Evolutionary conservation across 345 rosid species (phyloP).

Genomic region (Iberis pinnata): DNA sequence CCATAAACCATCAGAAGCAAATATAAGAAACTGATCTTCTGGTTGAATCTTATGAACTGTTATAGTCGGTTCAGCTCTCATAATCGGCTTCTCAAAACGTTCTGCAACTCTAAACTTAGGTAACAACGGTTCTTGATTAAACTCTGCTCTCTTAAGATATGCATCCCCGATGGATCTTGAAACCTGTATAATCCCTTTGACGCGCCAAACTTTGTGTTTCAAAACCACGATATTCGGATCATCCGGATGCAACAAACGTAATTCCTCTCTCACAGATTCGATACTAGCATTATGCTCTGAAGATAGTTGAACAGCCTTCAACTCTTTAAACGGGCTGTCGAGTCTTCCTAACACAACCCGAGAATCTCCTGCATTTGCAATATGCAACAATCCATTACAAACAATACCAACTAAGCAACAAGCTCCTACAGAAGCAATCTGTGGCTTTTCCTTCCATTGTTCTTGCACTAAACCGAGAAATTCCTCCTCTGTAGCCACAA

Average conservation of each 20-base stretch:
- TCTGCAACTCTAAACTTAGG: constrained; percentile 72
- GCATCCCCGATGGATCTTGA: constrained; percentile 98
- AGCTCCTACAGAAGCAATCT: constrained; percentile 89
- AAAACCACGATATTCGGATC: constrained; percentile 90
- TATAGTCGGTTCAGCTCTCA: constrained; percentile 80
- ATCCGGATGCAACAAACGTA: constrained; percentile 79
- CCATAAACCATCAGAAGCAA: constrained; percentile 98
- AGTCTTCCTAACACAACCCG: constrained; percentile 75
- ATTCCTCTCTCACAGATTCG: constrained; percentile 87
- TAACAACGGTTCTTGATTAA: constrained; percentile 73
- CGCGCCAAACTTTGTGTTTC: constrained; percentile 95
- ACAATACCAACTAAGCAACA: constrained; percentile 88
- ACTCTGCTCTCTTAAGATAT: constrained; percentile 79
- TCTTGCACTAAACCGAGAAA: constrained; percentile 68
- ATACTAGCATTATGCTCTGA: constrained; percentile 81
- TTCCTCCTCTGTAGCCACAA: constrained; percentile 81
- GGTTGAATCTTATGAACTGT: constrained; percentile 61
- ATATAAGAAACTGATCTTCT: constrained; percentile 85
- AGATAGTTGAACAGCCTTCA: constrained; percentile 80
- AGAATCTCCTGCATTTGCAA: constrained; percentile 97
- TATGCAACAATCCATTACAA: constrained; percentile 65
- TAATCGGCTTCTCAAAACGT: constrained; percentile 68
- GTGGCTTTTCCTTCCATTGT: constrained; percentile 65
- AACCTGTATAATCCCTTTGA: constrained; percentile 92
- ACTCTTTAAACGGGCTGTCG: constrained; percentile 43